phyloP scores from a whole-genome alignment of 331 rosid species.

The Pyrus hybrid region DNA sequence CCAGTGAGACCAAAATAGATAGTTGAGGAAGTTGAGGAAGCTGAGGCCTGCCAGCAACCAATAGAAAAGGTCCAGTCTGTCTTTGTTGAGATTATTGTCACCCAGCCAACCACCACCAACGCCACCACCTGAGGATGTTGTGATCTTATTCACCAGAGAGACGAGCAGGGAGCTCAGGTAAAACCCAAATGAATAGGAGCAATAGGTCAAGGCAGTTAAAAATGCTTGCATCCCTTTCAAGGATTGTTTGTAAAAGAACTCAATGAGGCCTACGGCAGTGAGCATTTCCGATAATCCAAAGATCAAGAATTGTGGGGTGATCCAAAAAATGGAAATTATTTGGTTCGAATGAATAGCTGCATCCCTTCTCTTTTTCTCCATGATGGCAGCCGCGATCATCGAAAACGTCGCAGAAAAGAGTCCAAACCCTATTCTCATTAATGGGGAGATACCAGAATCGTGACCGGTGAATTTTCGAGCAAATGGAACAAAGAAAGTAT shows the following conservation, averaged over 20 bases:
- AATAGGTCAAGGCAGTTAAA: slow-evolving; percentile 79
- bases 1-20: slow-evolving; percentile 70
- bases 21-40: slow-evolving; percentile 71
- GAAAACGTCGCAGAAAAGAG: slow-evolving; percentile 74
- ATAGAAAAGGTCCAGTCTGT: slow-evolving; percentile 83
- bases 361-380: slow-evolving; percentile 73
- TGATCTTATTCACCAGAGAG: slow-evolving; percentile 63
- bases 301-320: slow-evolving; percentile 77
- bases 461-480: slow-evolving; percentile 68
- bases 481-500: slow-evolving; percentile 67
- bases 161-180: slow-evolving; percentile 70
- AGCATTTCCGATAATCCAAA: slow-evolving; percentile 87
- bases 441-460: slow-evolving; percentile 67
- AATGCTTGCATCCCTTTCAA: slow-evolving; percentile 80
- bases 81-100: slow-evolving; percentile 66
- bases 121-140: slow-evolving; percentile 23
- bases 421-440: slow-evolving; percentile 61
- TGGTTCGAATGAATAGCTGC: slow-evolving; percentile 28
- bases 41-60: slow-evolving; percentile 75
- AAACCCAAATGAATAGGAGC: slow-evolving; percentile 89
- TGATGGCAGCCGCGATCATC: slow-evolving; percentile 71
- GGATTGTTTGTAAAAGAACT: slow-evolving; percentile 83
- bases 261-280: slow-evolving; percentile 80
- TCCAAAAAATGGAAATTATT: slow-evolving; percentile 73
- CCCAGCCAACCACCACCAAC: slow-evolving; percentile 79